Evolutionary conservation across 2,329 filamentous ascomycete species (phyloP), one percentile per base, ranked within the genome.

Genomic region (Trichoderma atroviride): DNA sequence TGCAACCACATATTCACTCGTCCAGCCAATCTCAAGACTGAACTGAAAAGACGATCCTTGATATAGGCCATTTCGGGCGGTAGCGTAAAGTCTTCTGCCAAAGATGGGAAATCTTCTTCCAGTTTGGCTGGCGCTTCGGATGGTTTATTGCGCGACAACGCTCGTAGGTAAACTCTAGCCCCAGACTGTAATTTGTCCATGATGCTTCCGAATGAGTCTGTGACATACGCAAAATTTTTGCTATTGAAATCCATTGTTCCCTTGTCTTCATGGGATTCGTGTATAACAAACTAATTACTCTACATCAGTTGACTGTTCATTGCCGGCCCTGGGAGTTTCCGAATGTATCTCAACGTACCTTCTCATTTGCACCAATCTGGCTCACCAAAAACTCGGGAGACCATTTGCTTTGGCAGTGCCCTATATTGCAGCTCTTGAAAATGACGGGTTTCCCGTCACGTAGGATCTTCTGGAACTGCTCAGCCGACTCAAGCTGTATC

Each of bases 1-100:
- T 96, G 93, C 37, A 97, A 83, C 94, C 94, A 97, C 87, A 97
- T 92, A 52, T 89, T 91, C 13, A 95, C 91, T 1, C 88, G 88
- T 0, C 92, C 92, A 4, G 92, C 95, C 70, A 97, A 89, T 24
- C 93, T 87, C 29, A 97, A 80, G 0, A 94, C 90, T 3, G 92
- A 94, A 77, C 91, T 95, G 76, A 96, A 93, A 4, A 87, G 79
- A 71, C 88, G 88, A n/a, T 89, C 81, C 5, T 76, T 76, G 4
- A 92, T 88, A 40, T 86, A 81, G 0, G 78, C 78, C 11, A 97
- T 81, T 71, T 88, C 82, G 1, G 82, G 73, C 1, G 93, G 92
- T 1, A 97, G 79, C 16, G 78, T 75, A 77, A 97, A 97, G 77
- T 96, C 93, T 1, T 79, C 70, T 0, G 89, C 85, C 47, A 97